Evolutionary conservation across 78 protist genomes (phyloP).

Genomic region (Polysphondylium violaceum): DNA sequence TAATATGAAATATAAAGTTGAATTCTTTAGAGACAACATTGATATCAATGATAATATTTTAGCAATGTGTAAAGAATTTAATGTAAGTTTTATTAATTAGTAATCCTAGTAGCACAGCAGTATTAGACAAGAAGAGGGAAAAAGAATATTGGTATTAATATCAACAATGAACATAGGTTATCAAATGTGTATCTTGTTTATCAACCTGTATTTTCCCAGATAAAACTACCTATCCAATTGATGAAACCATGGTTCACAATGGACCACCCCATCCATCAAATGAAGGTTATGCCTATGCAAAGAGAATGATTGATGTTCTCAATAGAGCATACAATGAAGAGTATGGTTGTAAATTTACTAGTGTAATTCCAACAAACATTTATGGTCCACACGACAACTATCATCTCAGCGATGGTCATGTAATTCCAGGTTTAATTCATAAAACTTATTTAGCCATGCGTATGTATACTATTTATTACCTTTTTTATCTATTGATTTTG

Average conservation of each 20-base stretch:
- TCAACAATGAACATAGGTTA: conserved; percentile 5
- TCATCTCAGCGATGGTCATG: conserved; percentile 89
- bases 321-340: conserved; percentile 89
- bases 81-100: neutral
- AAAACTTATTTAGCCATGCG: conserved; percentile 87
- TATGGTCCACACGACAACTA: conserved; percentile 95
- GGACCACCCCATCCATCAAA: conserved; percentile 96
- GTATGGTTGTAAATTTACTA: conserved; percentile 88
- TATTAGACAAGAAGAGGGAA: neutral
- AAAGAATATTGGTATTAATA: neutral
- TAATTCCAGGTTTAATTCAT: conserved; percentile 96
- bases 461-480: neutral
- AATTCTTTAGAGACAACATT: conserved; percentile 86
- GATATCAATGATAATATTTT: conserved; percentile 92
- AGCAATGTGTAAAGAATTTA: conserved; percentile 59
- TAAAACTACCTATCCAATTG: conserved; percentile 95
- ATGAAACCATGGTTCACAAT: conserved; percentile 95
- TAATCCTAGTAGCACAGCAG: neutral
- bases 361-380: conserved; percentile 96
- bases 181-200: conserved; percentile 91
- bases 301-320: conserved; percentile 93
- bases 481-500: neutral
- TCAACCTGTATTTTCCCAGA: conserved; percentile 98
- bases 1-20: conserved; percentile 91
- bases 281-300: conserved; percentile 95